A percentile compares a stretch with the other conserved stretches of the same genome.
Conservation (phyloP, 2,329 filamentous ascomycete genomes). For the Fusarium sp. region DNA sequence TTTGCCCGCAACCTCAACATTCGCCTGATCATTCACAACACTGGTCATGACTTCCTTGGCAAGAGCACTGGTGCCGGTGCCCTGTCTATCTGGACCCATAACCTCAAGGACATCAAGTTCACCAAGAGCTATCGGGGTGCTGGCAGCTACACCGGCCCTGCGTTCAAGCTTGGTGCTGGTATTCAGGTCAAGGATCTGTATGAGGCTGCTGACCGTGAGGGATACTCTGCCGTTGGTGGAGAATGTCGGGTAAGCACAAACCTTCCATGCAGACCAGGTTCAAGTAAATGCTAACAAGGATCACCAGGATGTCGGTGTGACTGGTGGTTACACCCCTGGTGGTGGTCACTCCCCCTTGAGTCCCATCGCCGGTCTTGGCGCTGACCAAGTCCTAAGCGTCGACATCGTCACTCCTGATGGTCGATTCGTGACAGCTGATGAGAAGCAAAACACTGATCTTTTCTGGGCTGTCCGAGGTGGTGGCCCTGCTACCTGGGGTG, state of each 20-base stretch:
- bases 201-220: conserved; percentile 57
- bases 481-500: conserved; percentile 62
- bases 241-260: conserved; percentile 52
- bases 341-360: conserved; percentile 68
- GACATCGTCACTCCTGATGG: conserved; percentile 66
- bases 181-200: conserved; percentile 62
- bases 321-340: conserved; percentile 71
- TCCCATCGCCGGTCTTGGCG: conserved; percentile 66
- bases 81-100: conserved; percentile 55
- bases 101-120: conserved; percentile 56
- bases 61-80: conserved; percentile 67
- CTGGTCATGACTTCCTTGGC: conserved; percentile 66
- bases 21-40: conserved; percentile 62
- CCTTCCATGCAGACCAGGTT: accelerated
- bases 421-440: conserved; percentile 56
- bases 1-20: conserved; percentile 61
- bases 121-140: conserved; percentile 54
- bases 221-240: conserved; percentile 65
- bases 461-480: conserved; percentile 72
- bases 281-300: not conserved
- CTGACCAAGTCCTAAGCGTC: conserved; percentile 68
- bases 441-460: conserved; percentile 62
- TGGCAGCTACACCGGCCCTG: conserved; percentile 60
- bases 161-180: conserved; percentile 66
- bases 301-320: conserved; percentile 62